Evolutionary conservation across 1,284 basidiomycete genomes (phyloP).

Genomic region (Hymenochaete sp.): DNA sequence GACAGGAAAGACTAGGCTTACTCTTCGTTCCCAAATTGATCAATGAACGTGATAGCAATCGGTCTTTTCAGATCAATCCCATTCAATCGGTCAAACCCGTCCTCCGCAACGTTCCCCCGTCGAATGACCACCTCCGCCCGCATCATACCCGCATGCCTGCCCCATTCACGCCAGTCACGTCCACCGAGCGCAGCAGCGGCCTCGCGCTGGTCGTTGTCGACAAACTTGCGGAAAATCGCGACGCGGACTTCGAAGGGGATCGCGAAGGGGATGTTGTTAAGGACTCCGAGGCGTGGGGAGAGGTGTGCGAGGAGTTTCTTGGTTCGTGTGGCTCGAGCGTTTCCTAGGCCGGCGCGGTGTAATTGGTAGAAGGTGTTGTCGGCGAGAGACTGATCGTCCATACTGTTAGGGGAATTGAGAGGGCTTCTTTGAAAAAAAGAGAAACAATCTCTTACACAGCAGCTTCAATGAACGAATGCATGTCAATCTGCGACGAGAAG

Average conservation of each 20-base stretch:
- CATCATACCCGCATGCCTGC: slow-evolving; percentile 17
- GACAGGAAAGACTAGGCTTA: slow-evolving; percentile 31
- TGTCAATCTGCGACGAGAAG: slow-evolving; percentile 67
- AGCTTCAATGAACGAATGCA: slow-evolving; percentile 83
- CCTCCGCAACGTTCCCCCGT: slow-evolving; percentile 71
- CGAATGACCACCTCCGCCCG: slow-evolving; percentile 51
- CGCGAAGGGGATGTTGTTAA: slow-evolving; percentile 95
- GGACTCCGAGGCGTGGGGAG: slow-evolving; percentile 80
- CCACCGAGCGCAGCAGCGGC: not conserved
- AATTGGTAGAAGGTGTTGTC: slow-evolving; percentile 29
- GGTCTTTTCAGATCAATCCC: slow-evolving; percentile 73
- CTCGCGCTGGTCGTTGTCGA: slow-evolving; percentile 48
- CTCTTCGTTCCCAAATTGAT: slow-evolving; percentile 83
- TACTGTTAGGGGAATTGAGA: slow-evolving; percentile 27
- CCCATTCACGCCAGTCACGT: slow-evolving; percentile 11
- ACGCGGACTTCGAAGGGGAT: slow-evolving; percentile 91
- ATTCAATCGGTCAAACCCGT: slow-evolving; percentile 76
- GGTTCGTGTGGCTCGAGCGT: slow-evolving; percentile 27
- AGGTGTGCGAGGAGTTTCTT: slow-evolving; percentile 68
- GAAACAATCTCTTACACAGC: slow-evolving; percentile 53
- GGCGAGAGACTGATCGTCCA: slow-evolving; percentile 49
- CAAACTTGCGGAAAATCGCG: slow-evolving; percentile 81
- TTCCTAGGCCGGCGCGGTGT: slow-evolving; percentile 19
- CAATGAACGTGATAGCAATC: slow-evolving; percentile 84
- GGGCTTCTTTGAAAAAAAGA: not conserved